Evolutionary conservation across 768 basidiomycete species (phyloP).

Genomic region (Mycena latifolia): DNA sequence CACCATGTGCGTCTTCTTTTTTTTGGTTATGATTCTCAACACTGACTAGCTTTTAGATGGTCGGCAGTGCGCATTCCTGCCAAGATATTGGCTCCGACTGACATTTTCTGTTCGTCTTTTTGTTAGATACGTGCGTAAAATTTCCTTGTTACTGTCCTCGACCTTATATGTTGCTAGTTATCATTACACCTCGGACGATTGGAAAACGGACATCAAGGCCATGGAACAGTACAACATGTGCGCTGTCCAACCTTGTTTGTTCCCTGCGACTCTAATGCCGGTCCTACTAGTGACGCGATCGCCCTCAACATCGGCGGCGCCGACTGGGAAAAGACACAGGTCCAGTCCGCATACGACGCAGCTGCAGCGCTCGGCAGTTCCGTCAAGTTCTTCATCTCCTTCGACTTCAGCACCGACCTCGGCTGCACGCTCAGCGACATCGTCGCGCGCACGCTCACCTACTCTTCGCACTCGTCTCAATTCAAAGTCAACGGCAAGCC

Average conservation of each 20-base stretch:
- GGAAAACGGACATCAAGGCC: slow-evolving; percentile 55
- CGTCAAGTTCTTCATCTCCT: slow-evolving; percentile 70
- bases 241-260: slow-evolving; percentile 30
- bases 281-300: slow-evolving; percentile 63
- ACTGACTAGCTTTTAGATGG: slow-evolving; percentile 47
- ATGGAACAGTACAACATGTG: slow-evolving; percentile 59
- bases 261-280: background rate
- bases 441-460: slow-evolving; percentile 55
- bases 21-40: background rate
- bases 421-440: slow-evolving; percentile 58
- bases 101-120: background rate
- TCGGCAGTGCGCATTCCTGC: slow-evolving; percentile 50
- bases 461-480: slow-evolving; percentile 55
- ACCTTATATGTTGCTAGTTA: slow-evolving; percentile 45
- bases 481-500: slow-evolving; percentile 65
- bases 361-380: slow-evolving; percentile 53
- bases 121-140: slow-evolving; percentile 56
- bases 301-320: slow-evolving; percentile 73
- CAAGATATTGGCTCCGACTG: background rate
- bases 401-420: slow-evolving; percentile 65
- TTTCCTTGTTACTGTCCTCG: background rate
- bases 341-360: slow-evolving; percentile 64
- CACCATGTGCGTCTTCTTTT: slow-evolving; percentile 54
- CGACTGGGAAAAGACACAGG: slow-evolving; percentile 62
- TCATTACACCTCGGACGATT: slow-evolving; percentile 53